Conservation (phyloP, 2,329 filamentous ascomycete genomes). For the Colletotrichum lindemuthianum region DNA sequence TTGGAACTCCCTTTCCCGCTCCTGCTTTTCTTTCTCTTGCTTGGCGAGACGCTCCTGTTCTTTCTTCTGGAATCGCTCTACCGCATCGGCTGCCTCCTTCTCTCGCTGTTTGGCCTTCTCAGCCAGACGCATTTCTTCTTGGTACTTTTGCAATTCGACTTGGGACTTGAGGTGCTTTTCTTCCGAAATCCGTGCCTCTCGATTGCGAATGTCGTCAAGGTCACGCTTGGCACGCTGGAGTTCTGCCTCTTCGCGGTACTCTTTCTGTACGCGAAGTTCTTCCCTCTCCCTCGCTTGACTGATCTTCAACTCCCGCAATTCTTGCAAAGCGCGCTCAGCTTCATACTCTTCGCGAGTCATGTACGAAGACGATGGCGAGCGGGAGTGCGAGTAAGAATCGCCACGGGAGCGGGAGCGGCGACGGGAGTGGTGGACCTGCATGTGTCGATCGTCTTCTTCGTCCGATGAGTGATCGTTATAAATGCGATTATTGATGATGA, state of each 20-base stretch:
- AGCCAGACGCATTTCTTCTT: slow-evolving; percentile 55
- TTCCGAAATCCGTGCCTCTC: slow-evolving; percentile 58
- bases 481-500: slow-evolving; percentile 68
- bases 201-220: slow-evolving; percentile 57
- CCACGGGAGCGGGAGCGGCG: slow-evolving; percentile 43
- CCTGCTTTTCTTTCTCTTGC: slow-evolving; percentile 59
- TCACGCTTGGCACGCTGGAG: slow-evolving; percentile 60
- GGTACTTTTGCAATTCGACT: slow-evolving; percentile 59
- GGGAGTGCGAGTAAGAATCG: slow-evolving; percentile 41
- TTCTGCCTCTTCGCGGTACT: slow-evolving; percentile 58
- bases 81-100: slow-evolving; percentile 59
- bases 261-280: slow-evolving; percentile 51
- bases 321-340: slow-evolving; percentile 50
- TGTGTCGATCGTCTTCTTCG: slow-evolving; percentile 47
- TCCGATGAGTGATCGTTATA: slow-evolving; percentile 61
- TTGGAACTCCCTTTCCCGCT: slow-evolving; percentile 64
- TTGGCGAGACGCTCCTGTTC: slow-evolving; percentile 58
- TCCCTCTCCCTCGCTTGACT: slow-evolving; percentile 52
- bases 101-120: slow-evolving; percentile 56
- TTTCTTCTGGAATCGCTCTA: slow-evolving; percentile 62
- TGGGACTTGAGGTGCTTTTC: slow-evolving; percentile 63
- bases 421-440: slow-evolving; percentile 43
- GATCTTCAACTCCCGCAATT: slow-evolving; percentile 58
- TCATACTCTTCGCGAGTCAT: slow-evolving; percentile 57
- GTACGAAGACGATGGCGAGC: slow-evolving; percentile 49